phyloP scores from a whole-genome alignment of 768 basidiomycete species.

The Amanita brunnescens region DNA sequence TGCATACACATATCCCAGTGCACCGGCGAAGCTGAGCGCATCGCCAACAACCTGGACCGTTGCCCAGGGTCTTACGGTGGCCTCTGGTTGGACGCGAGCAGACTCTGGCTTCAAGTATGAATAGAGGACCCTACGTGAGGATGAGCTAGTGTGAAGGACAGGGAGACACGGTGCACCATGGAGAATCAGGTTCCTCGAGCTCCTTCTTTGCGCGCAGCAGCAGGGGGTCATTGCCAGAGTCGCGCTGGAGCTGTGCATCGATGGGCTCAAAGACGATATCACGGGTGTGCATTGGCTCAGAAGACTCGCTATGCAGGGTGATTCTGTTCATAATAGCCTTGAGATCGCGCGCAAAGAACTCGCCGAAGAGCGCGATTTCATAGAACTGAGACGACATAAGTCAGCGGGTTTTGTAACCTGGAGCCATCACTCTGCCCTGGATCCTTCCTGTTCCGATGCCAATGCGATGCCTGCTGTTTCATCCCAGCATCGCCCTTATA shows the following conservation, averaged over 20 bases:
- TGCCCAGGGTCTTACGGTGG: conserved; percentile 82
- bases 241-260: conserved; percentile 55
- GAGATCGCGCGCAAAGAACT: conserved; percentile 72
- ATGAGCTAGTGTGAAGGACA: background rate
- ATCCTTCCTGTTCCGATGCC: background rate
- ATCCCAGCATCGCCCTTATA: background rate
- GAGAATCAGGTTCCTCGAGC: conserved; percentile 47
- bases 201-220: conserved; percentile 71
- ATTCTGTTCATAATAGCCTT: conserved; percentile 72
- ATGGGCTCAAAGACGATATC: conserved; percentile 80
- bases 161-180: conserved; percentile 46
- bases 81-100: conserved; percentile 76
- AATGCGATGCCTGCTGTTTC: conserved; percentile 1
- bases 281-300: conserved; percentile 60
- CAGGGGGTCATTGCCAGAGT: conserved; percentile 55
- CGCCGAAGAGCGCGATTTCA: conserved; percentile 77
- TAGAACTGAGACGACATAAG: conserved; percentile 51
- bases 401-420: background rate
- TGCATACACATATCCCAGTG: conserved; percentile 66
- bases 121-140: conserved; percentile 52
- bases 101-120: conserved; percentile 81
- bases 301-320: conserved; percentile 74
- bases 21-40: conserved; percentile 71
- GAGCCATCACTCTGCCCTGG: background rate
- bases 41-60: conserved; percentile 73